phyloP scores from a whole-genome alignment of 345 rosid species.

The Microthlaspi erraticum region DNA sequence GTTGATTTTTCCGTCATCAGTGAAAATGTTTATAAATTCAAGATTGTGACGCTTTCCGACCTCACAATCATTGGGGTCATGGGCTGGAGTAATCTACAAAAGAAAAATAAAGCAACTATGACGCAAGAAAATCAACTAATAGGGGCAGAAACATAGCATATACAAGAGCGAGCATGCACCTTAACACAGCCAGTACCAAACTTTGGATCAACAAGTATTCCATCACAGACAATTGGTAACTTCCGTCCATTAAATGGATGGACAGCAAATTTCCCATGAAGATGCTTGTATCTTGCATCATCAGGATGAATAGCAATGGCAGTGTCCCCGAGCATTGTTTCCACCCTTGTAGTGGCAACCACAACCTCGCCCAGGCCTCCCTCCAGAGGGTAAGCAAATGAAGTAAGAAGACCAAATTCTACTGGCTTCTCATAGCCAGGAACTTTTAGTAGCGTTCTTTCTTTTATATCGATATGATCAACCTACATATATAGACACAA shows the following conservation, averaged over 20 bases:
- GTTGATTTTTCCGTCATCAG: slow-evolving; percentile 93
- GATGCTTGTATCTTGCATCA: slow-evolving; percentile 77
- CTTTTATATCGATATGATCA: slow-evolving; percentile 78
- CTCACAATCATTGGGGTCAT: slow-evolving; percentile 94
- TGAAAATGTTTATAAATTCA: slow-evolving; percentile 78
- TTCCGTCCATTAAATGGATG: slow-evolving; percentile 95
- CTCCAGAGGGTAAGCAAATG: slow-evolving; percentile 89
- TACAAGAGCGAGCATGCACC: slow-evolving; percentile 49
- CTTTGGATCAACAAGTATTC: slow-evolving; percentile 75
- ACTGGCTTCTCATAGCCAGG: slow-evolving; percentile 89
- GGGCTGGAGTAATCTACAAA: slow-evolving; percentile 95
- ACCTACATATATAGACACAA: slow-evolving; percentile 60
- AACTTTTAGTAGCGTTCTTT: slow-evolving; percentile 59
- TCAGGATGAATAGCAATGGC: slow-evolving; percentile 96
- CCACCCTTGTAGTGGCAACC: slow-evolving; percentile 97
- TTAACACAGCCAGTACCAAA: slow-evolving; percentile 99
- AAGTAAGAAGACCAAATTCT: slow-evolving; percentile 90
- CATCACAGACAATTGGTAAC: slow-evolving; percentile 81
- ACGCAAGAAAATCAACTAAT: neutral
- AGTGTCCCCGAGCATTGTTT: slow-evolving; percentile 97
- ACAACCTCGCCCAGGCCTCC: slow-evolving; percentile 83
- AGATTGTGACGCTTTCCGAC: slow-evolving; percentile 91
- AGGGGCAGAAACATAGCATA: slow-evolving; percentile 26
- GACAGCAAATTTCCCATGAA: slow-evolving; percentile 84
- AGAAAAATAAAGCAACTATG: slow-evolving; percentile 14